Evolutionary conservation across 78 protist species (phyloP).

Genomic region (Creolimax fragrantissima): DNA sequence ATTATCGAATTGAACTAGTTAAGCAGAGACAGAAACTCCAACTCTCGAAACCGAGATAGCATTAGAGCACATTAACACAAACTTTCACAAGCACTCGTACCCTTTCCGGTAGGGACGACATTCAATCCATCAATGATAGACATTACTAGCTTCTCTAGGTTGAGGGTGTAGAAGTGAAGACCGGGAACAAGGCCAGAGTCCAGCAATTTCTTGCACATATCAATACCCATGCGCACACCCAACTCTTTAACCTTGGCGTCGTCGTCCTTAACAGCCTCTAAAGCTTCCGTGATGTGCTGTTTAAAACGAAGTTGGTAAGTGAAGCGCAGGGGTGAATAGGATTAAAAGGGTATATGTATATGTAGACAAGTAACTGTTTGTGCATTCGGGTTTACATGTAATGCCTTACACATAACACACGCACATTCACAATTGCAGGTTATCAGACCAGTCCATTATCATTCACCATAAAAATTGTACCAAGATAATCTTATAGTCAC

Average conservation of each 20-base stretch:
- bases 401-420: too few species aligned
- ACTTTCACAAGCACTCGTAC: too few species aligned
- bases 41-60: too few species aligned
- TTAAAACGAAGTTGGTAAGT: too few species aligned
- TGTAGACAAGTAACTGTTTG: not conserved
- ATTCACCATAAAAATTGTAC: too few species aligned
- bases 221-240: conserved; percentile 58
- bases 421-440: too few species aligned
- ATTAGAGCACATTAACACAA: too few species aligned
- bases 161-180: conserved; percentile 91
- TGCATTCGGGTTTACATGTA: not conserved
- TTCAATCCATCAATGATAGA: conserved; percentile 44
- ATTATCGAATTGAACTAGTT: too few species aligned
- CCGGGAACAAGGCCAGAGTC: conserved; percentile 43
- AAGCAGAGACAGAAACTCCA: too few species aligned
- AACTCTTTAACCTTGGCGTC: conserved; percentile 74
- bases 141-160: conserved; percentile 63
- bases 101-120: not conserved
- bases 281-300: conserved; percentile 11
- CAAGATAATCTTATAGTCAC: too few species aligned
- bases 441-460: too few species aligned
- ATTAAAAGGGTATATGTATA: not conserved
- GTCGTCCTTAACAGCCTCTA: conserved; percentile 52
- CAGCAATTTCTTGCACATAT: conserved; percentile 41
- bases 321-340: too few species aligned